phyloP scores from a whole-genome alignment of 2,329 filamentous ascomycete species.

The Aspergillus fumigatiaffinis region DNA sequence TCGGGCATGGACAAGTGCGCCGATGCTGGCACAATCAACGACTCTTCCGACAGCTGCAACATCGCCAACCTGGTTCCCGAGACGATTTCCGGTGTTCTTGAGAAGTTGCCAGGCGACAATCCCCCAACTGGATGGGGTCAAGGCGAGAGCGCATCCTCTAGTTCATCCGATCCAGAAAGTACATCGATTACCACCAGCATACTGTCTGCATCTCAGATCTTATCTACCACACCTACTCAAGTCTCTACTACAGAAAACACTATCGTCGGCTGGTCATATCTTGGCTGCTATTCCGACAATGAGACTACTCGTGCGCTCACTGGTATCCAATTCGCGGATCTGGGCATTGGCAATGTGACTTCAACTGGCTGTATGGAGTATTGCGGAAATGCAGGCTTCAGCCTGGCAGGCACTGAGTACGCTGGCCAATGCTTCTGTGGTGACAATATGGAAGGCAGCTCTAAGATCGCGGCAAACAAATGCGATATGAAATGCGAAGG shows the following conservation, averaged over 20 bases:
- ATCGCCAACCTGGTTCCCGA: conserved; percentile 12
- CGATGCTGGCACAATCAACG: conserved; percentile 9
- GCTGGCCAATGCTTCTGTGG: conserved; percentile 50
- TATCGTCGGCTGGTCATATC: too few species aligned
- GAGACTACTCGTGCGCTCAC: conserved; percentile 35
- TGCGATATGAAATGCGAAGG: too few species aligned
- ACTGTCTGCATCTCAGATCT: not conserved
- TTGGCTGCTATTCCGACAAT: too few species aligned
- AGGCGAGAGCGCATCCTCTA: not conserved
- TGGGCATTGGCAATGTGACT: conserved; percentile 38
- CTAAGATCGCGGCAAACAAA: not conserved
- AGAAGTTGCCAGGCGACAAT: conserved; percentile 13
- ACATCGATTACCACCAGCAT: conserved; percentile 1
- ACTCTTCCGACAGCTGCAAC: conserved; percentile 10
- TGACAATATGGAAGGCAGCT: conserved; percentile 20
- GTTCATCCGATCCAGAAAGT: not conserved
- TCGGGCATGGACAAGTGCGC: conserved; percentile 13
- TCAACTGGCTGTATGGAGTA: conserved; percentile 48
- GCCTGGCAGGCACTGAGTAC: conserved; percentile 49
- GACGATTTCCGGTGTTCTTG: conserved; percentile 10
- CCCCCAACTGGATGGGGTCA: conserved; percentile 14
- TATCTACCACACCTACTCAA: conserved; percentile 42
- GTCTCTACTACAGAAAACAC: conserved; percentile 16
- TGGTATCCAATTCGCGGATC: conserved; percentile 34
- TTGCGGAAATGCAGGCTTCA: conserved; percentile 45